phyloP scores from a whole-genome alignment of 2,329 filamentous ascomycete genomes.

The Orbilia ellipsospora region DNA sequence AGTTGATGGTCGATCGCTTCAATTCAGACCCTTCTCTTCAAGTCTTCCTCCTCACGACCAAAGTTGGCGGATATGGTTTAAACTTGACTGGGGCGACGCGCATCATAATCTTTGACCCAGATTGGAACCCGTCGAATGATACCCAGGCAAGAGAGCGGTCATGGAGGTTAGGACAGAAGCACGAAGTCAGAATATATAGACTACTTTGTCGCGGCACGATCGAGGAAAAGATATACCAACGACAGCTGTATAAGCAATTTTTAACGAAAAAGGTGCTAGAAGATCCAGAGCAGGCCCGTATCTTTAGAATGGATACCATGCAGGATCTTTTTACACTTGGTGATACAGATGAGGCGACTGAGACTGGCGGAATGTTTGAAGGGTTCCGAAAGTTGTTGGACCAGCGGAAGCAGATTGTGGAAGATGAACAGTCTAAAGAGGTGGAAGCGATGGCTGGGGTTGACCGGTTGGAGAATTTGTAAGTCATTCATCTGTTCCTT shows the following conservation, averaged over 20 bases:
- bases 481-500: slow-evolving; percentile 61
- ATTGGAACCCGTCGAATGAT: slow-evolving; percentile 94
- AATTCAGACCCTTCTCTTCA: slow-evolving; percentile 82
- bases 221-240: slow-evolving; percentile 98
- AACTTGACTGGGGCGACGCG: slow-evolving; percentile 95
- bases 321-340: slow-evolving; percentile 90
- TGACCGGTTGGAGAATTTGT: slow-evolving; percentile 73
- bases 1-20: slow-evolving; percentile 90
- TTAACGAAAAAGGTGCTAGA: slow-evolving; percentile 95
- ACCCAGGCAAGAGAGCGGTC: slow-evolving; percentile 93
- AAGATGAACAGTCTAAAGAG: slow-evolving; percentile 60
- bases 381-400: slow-evolving; percentile 81
- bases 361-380: slow-evolving; percentile 86
- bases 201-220: slow-evolving; percentile 99
- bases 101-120: slow-evolving; percentile 97
- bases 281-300: slow-evolving; percentile 91
- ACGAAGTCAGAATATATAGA: slow-evolving; percentile 93
- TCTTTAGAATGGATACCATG: slow-evolving; percentile 80
- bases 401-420: slow-evolving; percentile 60
- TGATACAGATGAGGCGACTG: slow-evolving; percentile 74
- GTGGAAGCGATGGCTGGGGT: slow-evolving; percentile 69
- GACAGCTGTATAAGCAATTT: slow-evolving; percentile 98
- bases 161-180: slow-evolving; percentile 94
- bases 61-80: slow-evolving; percentile 91
- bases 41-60: slow-evolving; percentile 93